Base-by-base conservation (phyloP, 805 yeast genomes). In the Ogataea nitratoaversa region DNA sequence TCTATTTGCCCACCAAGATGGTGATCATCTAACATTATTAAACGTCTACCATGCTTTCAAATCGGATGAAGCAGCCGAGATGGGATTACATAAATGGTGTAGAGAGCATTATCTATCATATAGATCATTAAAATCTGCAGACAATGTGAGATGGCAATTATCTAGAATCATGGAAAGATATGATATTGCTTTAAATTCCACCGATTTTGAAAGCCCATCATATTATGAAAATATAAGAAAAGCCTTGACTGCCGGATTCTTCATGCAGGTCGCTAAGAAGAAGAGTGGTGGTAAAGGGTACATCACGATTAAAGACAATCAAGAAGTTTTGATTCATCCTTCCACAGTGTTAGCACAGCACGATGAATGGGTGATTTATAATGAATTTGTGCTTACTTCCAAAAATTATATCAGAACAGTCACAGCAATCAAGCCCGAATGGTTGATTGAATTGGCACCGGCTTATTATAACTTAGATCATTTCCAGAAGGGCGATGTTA, bases 261-360 rank as follows among this genome's bases (percentile, higher is more conserved):
- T 93, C 70, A 90, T 93, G 98, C 99, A 93, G 68, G 95, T 86
- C 40, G 98, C 97, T 25, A 93, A 90, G 68, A 87, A 86, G 70
- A 79, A 78, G 67, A 76, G 84, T n/a, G 81, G 87, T 29, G 73
- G 77, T 31, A 84, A 82, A 54, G 90, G 86, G n/a, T 91, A 84
- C 62, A 74, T 85, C 52, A 93, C 99, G 0, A 84, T 90, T 37
- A 89, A 89, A 65, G 99, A 93, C 64, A 89, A 90, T 58, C 99
- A 93, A 68, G 98, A 91, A 47, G 98, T 91, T 11, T 66, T 89
- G 54, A 73, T 93, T 34, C 99, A 93, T 60, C 99, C 99, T 45
- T 82, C 93, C 40, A 87, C 97, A 2, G 93, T 89, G 9, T 67
- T 91, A 43, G 84, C 85, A n/a, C 83, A 81, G 42, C 93, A 86